A percentile compares a stretch with the other conserved stretches of the same genome.
phyloP scores from a whole-genome alignment of 1,284 basidiomycete species.

The Lentinula novae-zelandiae region DNA sequence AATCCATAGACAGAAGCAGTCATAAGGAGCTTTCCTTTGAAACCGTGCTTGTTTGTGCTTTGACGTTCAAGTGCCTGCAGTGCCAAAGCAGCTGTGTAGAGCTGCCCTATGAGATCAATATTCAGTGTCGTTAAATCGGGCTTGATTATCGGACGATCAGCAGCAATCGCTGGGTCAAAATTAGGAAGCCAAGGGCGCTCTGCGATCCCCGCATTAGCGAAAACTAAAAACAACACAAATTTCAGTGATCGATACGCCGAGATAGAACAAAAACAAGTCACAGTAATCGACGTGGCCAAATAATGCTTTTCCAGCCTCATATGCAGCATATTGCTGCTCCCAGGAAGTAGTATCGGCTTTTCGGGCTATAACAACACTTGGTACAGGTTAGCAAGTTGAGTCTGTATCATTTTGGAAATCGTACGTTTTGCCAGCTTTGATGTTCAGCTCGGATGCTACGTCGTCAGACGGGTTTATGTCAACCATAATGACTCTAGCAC shows the following conservation, averaged over 20 bases:
- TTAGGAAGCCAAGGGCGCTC: conserved; percentile 19
- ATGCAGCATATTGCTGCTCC: conserved; percentile 19
- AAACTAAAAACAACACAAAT: conserved; percentile 10
- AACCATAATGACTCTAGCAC: conserved; percentile 18
- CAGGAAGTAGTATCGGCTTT: conserved; percentile 18
- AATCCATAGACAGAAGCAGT: conserved; percentile 18
- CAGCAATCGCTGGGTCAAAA: conserved; percentile 15
- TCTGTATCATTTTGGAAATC: neutral
- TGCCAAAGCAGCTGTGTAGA: conserved; percentile 20
- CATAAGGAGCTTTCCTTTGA: conserved; percentile 20
- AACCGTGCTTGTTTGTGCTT: conserved; percentile 17
- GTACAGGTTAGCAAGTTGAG: neutral
- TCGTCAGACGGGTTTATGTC: conserved; percentile 15
- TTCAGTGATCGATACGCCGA: neutral
- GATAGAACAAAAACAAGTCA: conserved; percentile 2
- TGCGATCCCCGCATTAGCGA: conserved; percentile 21
- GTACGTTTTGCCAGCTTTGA: conserved; percentile 16
- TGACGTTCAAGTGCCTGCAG: conserved; percentile 22
- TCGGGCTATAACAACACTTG: conserved; percentile 18
- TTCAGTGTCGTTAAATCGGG: conserved; percentile 14
- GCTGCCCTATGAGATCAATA: conserved; percentile 18
- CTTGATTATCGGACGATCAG: conserved; percentile 16
- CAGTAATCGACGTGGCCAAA: conserved; percentile 22
- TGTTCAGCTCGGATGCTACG: conserved; percentile 18
- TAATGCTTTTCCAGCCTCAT: conserved; percentile 15